Base-by-base conservation (phyloP, 2,329 filamentous ascomycete genomes). In the Curvularia verruculosa region DNA sequence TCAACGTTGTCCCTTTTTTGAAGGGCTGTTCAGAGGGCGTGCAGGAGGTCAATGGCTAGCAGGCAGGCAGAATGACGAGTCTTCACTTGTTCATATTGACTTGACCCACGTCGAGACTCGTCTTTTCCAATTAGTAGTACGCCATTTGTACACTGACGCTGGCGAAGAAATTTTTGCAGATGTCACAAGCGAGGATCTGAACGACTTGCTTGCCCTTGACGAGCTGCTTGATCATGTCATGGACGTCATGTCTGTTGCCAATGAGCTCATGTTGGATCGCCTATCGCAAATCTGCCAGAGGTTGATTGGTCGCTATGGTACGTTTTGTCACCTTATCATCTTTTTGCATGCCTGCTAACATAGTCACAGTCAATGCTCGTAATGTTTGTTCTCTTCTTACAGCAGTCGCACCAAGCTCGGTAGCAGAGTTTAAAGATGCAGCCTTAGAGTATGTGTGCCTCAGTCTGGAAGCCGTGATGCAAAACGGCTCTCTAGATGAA, bases 251-350 rank as follows among this genome's bases (percentile, higher is more conserved):
- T 87, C 87, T 54, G 89, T 91, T 50, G 92, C 93, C 12, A 95
- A 99, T 71, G 94, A 99, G 75, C 80, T 99, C 55, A 97, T 99
- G 93, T 84, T 99, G 45, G 92, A 97, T 72, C 85, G 93, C 6
- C 80, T 99, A 5, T 92, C 91, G 5, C 91, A 96, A 73, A 87
- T 96, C 26, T 98, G 95, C 74, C 95, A 99, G 73, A 87, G 85
- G 56, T 79, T 92, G 21, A 85, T 98, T 57, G 93, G 92, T 34
- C 86, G 85, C 48, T 96, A 95, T 76, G 86, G 85, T 87, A 74
- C 69, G 81, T 77, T 13, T 18, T 7, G n/a, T n/a, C 7, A 5
- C 29, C 12, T 40, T 1, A 37, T 41, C 66, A 65, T 72, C 5
- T 70, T 73, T 9, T 1, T 29, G 1, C 9, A 19, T 31, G 28